Base-by-base conservation (phyloP, 208 protist species). In the Leishmania turanica region DNA sequence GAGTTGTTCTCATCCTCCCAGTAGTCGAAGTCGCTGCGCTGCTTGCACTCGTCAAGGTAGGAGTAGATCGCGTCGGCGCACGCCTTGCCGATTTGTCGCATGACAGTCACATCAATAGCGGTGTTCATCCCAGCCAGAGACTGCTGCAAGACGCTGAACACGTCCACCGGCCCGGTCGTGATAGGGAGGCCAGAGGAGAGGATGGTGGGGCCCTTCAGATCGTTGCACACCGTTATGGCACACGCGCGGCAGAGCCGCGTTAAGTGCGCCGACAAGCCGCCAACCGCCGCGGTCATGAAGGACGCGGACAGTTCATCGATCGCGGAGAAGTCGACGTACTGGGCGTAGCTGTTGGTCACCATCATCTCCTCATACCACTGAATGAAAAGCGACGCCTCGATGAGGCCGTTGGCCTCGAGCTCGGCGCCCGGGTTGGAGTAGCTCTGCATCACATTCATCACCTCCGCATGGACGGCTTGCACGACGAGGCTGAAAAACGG, bases 101-200 rank as follows among this genome's bases (percentile, higher is more conserved):
- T 95, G 49, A 97, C 95, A 11, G 77, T 53, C 21, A 92, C 75
- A 34, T 96, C 91, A 56, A 97, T 88, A 21, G 92, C 78, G 19
- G 92, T 88, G 42, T 89, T 92, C 37, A 97, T 82, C 3, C 92
- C 91, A 34, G 85, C 89, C 42, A 97, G 85, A 9, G 93, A 92
- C 83, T 97, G 95, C 78, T 96, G 95, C 60, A 97, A 84, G 6
- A 96, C 91, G 27, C 93, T 87, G 77, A 97, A 97, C 88, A 97
- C 90, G 74, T 97, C 95, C 66, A 93, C 87, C 68, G 95, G 95
- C 1, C 95, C 95, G 5, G 91, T 93, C 78, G 95, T 96, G 60
- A 95, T 88, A 53, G 92, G 92, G 49, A 92, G 74, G 1, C 92
- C 91, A 45, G 82, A 90, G 42, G 89, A 85, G 0, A 93, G 75